Percentiles rank a stretch among this genome's conserved stretches.
Conservation (phyloP, 2,329 filamentous ascomycete species). For the Aspergillus sp. region DNA sequence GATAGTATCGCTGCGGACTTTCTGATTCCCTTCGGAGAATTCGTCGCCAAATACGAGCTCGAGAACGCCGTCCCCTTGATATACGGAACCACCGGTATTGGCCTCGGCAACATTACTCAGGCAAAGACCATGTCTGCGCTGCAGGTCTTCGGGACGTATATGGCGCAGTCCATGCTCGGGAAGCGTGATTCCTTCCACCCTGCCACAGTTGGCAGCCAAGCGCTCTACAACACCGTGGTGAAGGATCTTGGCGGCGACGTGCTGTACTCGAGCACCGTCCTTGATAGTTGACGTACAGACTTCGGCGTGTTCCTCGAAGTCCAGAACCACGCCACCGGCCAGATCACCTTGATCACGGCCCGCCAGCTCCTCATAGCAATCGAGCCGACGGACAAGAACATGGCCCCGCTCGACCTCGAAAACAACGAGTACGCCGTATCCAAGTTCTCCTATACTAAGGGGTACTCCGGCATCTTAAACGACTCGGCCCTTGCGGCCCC, state of each 20-base stretch:
- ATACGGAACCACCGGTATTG: conserved; percentile 9
- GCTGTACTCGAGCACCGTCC: conserved; percentile 30
- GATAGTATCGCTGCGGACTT: conserved; percentile 16
- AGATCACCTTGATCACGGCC: conserved; percentile 22
- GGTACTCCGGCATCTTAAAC: conserved; percentile 27
- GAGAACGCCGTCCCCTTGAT: conserved; percentile 9
- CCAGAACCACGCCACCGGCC: conserved; percentile 15
- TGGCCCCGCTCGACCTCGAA: conserved; percentile 26
- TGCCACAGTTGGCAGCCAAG: conserved; percentile 24
- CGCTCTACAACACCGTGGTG: conserved; percentile 33
- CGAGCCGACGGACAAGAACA: conserved; percentile 27
- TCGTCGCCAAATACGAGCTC: conserved; percentile 13
- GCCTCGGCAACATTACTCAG: conserved; percentile 8
- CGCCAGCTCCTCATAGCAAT: conserved; percentile 31
- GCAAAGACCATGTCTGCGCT: conserved; percentile 8
- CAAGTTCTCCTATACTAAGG: conserved; percentile 25
- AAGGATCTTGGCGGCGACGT: conserved; percentile 31
- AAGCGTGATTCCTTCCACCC: conserved; percentile 20
- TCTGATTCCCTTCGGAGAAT: conserved; percentile 13
- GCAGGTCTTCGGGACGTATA: conserved; percentile 10
- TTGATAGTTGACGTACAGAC: conserved; percentile 9
- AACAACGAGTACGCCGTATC: conserved; percentile 18
- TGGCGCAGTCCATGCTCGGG: conserved; percentile 22
- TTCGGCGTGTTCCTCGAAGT: conserved; percentile 25
- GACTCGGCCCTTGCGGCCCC: conserved; percentile 22